A percentile compares a stretch with the other conserved stretches of the same genome.
These are phyloP conservation scores for Heliocybe sulcata DNA, from an alignment of 1,284 basidiomycete species.

Conservation along the genomic window DNA sequence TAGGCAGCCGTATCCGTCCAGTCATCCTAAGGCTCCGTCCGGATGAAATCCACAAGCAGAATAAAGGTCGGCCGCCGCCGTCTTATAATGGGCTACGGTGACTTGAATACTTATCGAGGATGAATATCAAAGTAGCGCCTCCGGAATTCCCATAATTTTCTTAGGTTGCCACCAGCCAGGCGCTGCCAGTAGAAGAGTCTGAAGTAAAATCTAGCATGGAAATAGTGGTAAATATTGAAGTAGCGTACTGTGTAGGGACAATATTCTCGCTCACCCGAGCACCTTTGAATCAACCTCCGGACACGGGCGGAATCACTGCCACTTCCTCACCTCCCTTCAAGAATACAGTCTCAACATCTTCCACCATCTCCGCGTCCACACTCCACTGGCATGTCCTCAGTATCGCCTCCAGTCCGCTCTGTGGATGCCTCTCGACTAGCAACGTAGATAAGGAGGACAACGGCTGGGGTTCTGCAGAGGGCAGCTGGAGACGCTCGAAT, in stretches of 20 bases:
- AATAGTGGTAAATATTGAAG: too few species aligned
- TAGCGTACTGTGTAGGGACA: background rate
- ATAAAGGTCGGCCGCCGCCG: too few species aligned
- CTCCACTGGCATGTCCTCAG: constrained; percentile 65
- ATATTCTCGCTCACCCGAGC: background rate
- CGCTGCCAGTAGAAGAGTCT: too few species aligned
- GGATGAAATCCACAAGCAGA: too few species aligned
- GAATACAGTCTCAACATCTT: constrained; percentile 39
- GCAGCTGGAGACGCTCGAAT: constrained; percentile 40
- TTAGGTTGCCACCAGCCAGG: too few species aligned
- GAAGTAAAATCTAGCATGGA: too few species aligned
- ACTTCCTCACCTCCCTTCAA: constrained; percentile 72
- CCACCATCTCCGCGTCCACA: constrained; percentile 74
- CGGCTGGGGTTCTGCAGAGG: constrained; percentile 23
- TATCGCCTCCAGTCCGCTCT: constrained; percentile 40
- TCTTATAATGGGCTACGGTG: too few species aligned
- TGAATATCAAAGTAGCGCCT: too few species aligned
- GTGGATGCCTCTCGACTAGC: constrained; percentile 46
- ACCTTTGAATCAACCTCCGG: constrained; percentile 46
- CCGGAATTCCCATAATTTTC: too few species aligned
- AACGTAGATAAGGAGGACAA: constrained; percentile 43
- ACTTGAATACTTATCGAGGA: too few species aligned
- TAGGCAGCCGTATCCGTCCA: background rate
- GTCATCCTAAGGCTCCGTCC: background rate
- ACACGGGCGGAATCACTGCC: constrained; percentile 77